Evolutionary conservation across 441 rosid genomes (phyloP).

Genomic region (Brassica balearica): DNA sequence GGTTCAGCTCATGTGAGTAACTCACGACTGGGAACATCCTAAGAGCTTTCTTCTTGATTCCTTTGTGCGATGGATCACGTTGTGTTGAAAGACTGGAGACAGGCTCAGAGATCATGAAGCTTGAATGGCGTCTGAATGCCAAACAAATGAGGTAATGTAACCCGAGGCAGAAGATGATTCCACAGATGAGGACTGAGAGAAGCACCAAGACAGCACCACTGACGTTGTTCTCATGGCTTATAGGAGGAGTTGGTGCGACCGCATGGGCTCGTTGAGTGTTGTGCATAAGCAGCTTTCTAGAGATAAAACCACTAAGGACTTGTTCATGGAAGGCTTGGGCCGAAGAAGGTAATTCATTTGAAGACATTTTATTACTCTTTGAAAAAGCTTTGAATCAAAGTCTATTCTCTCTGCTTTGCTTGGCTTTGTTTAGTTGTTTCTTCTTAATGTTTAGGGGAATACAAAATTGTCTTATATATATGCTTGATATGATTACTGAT

Average conservation of each 20-base stretch:
- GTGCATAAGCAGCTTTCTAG: slow-evolving; percentile 33
- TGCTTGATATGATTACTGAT: slow-evolving; percentile 30
- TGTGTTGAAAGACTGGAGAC: slow-evolving; percentile 26
- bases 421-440: slow-evolving; percentile 21
- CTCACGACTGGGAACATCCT: slow-evolving; percentile 35
- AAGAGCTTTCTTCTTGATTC: slow-evolving; percentile 32
- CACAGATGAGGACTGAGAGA: slow-evolving; percentile 57
- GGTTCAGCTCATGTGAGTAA: slow-evolving; percentile 43
- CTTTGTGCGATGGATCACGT: slow-evolving; percentile 23
- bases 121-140: slow-evolving; percentile 39
- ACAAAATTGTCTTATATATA: slow-evolving; percentile 29
- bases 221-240: slow-evolving; percentile 35
- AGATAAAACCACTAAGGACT: neutral
- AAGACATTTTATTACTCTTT: slow-evolving; percentile 14
- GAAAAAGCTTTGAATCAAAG: slow-evolving; percentile 16
- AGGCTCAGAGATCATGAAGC: slow-evolving; percentile 29
- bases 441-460: neutral
- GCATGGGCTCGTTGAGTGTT: slow-evolving; percentile 7
- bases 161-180: slow-evolving; percentile 51
- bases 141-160: slow-evolving; percentile 51
- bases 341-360: slow-evolving; percentile 32
- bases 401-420: slow-evolving; percentile 22
- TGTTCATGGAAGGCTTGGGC: slow-evolving; percentile 17
- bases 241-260: slow-evolving; percentile 29
- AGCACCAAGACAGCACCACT: slow-evolving; percentile 48